Evolutionary conservation across 495 filamentous ascomycete genomes (phyloP).

Genomic region (Hypoxylon cercidicola): DNA sequence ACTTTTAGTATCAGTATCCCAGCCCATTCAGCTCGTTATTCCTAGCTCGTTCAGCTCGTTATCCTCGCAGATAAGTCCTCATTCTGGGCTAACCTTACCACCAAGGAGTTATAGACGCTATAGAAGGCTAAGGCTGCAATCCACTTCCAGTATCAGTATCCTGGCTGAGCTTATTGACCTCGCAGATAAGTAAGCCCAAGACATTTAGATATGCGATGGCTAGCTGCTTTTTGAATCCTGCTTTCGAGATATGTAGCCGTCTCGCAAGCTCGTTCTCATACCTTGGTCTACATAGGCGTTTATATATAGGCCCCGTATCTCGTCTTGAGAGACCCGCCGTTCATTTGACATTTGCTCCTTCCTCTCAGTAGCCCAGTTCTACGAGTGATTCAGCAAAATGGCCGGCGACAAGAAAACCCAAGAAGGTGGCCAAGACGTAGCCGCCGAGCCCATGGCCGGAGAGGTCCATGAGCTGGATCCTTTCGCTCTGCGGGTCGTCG

Average conservation of each 20-base stretch:
- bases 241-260: no score
- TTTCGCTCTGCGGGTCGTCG: background rate
- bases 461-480: background rate
- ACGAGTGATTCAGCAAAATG: constrained; percentile 2
- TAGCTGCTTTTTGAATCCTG: background rate
- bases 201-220: background rate
- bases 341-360: background rate
- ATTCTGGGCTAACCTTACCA: no score
- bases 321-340: background rate
- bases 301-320: background rate
- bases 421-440: background rate
- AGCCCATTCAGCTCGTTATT: background rate
- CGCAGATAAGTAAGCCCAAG: background rate
- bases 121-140: background rate
- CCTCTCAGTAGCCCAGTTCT: background rate
- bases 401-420: background rate
- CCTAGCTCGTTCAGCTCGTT: no score
- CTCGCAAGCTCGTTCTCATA: background rate
- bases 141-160: background rate
- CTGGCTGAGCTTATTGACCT: background rate
- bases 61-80: constrained; percentile 1
- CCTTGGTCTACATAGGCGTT: background rate
- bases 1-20: background rate
- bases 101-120: background rate
- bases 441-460: background rate